A percentile compares a stretch with the other conserved stretches of the same genome.
Conservation (phyloP, 1,139 yeast genomes). For the Scheffersomyces parashehatae region DNA sequence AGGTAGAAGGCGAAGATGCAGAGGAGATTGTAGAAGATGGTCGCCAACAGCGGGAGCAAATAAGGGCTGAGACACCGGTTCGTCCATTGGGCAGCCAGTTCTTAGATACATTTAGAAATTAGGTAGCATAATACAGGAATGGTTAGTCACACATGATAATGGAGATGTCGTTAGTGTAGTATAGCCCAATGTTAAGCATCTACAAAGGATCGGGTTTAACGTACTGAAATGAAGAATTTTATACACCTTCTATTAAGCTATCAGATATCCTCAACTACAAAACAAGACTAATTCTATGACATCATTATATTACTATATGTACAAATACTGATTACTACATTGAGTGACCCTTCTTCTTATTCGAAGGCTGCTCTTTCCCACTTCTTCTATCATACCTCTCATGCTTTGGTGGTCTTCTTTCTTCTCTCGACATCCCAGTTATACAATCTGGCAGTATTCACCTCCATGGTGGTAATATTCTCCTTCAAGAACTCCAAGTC, state of each 20-base stretch:
- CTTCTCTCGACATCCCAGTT: constrained; percentile 95
- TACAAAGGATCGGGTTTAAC: no score
- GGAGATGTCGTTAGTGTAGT: no score
- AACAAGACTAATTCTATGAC: no score
- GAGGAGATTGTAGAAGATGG: constrained; percentile 1
- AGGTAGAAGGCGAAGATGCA: constrained; percentile 19
- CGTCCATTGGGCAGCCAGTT: constrained; percentile 61
- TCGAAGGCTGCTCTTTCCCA: no score
- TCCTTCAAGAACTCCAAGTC: constrained; percentile 89
- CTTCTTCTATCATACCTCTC: constrained; percentile 1
- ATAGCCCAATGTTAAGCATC: no score
- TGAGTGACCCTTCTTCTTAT: background rate
- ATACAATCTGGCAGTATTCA: constrained; percentile 90
- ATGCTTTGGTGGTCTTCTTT: constrained; percentile 30
- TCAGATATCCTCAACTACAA: no score
- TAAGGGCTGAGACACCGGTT: constrained; percentile 55
- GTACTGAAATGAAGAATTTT: no score
- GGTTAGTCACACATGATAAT: no score
- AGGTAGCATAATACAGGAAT: constrained; percentile 1
- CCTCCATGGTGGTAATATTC: constrained; percentile 97
- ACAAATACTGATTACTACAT: background rate
- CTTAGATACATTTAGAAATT: constrained; percentile 55
- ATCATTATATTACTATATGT: background rate
- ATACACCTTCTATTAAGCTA: no score
- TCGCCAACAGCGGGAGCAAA: constrained; percentile 12